Conservation (phyloP, 2,329 filamentous ascomycete genomes). For the Aspergillus brasiliensis region DNA sequence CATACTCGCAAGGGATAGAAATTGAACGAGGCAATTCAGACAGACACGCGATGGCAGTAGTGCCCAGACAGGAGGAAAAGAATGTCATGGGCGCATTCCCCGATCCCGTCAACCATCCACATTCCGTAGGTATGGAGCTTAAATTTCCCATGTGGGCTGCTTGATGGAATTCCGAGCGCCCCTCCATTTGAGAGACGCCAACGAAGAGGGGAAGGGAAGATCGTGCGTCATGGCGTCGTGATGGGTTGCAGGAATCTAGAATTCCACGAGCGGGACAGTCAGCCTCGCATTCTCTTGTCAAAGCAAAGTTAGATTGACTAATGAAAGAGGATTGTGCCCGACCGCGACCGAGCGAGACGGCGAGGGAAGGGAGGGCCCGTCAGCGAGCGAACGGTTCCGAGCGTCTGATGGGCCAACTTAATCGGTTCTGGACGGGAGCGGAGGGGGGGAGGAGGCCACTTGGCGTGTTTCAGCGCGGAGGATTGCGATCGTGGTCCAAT, state of each 20-base stretch:
- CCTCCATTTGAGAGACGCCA: not conserved
- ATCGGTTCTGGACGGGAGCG: not conserved
- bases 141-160: not conserved
- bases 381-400: not conserved
- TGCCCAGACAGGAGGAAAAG: not conserved
- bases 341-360: not conserved
- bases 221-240: not conserved
- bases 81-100: not conserved
- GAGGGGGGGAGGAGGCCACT: not conserved
- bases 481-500: conserved; percentile 1
- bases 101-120: not conserved
- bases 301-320: too few species aligned
- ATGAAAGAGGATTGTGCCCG: not conserved
- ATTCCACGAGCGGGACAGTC: not conserved
- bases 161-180: not conserved
- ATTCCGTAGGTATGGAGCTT: not conserved
- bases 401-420: not conserved
- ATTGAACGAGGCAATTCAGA: not conserved
- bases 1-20: not conserved
- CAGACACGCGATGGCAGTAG: not conserved
- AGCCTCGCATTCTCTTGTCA: not conserved
- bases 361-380: not conserved
- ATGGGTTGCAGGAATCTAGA: not conserved
- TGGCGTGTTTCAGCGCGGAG: conserved; percentile 1
- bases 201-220: not conserved